These are phyloP conservation scores for Yamadazyma philogaea DNA, from an alignment of 805 yeast species.

Conservation along the genomic window DNA sequence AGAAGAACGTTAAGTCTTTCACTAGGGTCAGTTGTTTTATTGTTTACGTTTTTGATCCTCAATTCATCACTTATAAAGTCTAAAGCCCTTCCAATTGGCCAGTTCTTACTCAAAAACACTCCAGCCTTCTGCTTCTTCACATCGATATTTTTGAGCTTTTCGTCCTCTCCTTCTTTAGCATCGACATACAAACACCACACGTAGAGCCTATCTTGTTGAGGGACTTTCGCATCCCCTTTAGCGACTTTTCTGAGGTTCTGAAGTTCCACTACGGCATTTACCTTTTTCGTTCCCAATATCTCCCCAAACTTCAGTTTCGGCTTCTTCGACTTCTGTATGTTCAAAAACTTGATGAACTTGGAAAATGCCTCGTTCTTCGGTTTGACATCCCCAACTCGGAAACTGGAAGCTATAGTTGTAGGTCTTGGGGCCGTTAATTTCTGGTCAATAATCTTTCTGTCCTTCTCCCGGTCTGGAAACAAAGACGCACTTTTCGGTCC, in stretches of 20 bases:
- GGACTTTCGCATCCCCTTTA: slow-evolving; percentile 49
- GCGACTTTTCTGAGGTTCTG: slow-evolving; percentile 42
- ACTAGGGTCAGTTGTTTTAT: slow-evolving; percentile 37
- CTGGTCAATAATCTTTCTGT: slow-evolving; percentile 35
- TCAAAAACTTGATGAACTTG: slow-evolving; percentile 27
- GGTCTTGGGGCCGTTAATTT: slow-evolving; percentile 20
- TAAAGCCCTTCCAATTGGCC: slow-evolving; percentile 60
- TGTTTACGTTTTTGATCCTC: slow-evolving; percentile 49
- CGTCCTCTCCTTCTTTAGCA: slow-evolving; percentile 23
- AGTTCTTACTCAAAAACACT: slow-evolving; percentile 48
- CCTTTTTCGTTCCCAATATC: slow-evolving; percentile 6
- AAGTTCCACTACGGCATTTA: slow-evolving; percentile 21
- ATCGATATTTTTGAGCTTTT: slow-evolving; percentile 21
- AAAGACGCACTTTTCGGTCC: slow-evolving; percentile 38
- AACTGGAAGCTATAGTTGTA: slow-evolving; percentile 22
- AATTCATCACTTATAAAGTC: slow-evolving; percentile 50
- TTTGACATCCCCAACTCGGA: slow-evolving; percentile 29
- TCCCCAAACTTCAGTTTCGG: neutral
- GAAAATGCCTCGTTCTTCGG: slow-evolving; percentile 24
- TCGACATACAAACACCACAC: slow-evolving; percentile 44
- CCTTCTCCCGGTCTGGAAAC: slow-evolving; percentile 51
- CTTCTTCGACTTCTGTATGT: slow-evolving; percentile 20
- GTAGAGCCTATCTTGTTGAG: slow-evolving; percentile 45
- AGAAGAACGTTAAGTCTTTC: slow-evolving; percentile 48
- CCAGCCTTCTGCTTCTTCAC: slow-evolving; percentile 28